Evolutionary conservation across 2,329 filamentous ascomycete genomes (phyloP).

Genomic region (Xylaria sp.): DNA sequence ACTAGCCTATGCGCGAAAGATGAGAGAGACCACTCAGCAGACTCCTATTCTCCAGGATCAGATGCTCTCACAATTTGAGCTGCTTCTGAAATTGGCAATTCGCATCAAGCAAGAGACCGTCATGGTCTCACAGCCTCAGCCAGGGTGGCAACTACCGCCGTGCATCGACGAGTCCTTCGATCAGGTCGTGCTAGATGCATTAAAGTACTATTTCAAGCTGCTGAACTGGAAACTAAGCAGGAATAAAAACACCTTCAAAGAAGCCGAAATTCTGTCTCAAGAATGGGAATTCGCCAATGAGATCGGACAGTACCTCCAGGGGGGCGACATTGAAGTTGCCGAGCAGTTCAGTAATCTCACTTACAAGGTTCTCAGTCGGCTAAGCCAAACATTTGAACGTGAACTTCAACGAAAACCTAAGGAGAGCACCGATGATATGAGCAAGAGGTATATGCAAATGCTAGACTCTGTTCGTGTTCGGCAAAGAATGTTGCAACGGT

Average conservation of each 20-base stretch:
- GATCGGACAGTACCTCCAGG: conserved; percentile 89
- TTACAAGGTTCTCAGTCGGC: conserved; percentile 87
- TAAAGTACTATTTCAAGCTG: conserved; percentile 99
- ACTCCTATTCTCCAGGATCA: conserved; percentile 95
- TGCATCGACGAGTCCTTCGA: conserved; percentile 98
- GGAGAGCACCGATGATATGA: conserved; percentile 88
- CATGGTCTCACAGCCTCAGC: conserved; percentile 83
- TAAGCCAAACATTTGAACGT: conserved; percentile 91
- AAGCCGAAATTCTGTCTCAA: conserved; percentile 95
- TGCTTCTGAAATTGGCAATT: conserved; percentile 89
- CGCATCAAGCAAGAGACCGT: conserved; percentile 91
- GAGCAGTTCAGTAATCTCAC: conserved; percentile 97
- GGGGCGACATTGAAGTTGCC: conserved; percentile 94
- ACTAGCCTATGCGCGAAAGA: conserved; percentile 89
- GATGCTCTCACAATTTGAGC: conserved; percentile 97
- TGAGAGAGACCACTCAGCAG: conserved; percentile 93
- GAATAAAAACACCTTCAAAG: conserved; percentile 99
- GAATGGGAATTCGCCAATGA: conserved; percentile 98
- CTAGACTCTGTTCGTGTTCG: conserved; percentile 95
- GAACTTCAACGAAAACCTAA: conserved; percentile 87
- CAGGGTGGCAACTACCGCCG: conserved; percentile 93
- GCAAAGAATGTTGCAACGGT: conserved; percentile 95
- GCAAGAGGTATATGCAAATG: conserved; percentile 95
- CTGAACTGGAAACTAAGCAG: conserved; percentile 97
- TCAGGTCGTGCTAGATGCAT: conserved; percentile 85